These are phyloP conservation scores for Lipomyces yamanashiensis DNA, from an alignment of 805 yeast species.

Conservation along the genomic window DNA sequence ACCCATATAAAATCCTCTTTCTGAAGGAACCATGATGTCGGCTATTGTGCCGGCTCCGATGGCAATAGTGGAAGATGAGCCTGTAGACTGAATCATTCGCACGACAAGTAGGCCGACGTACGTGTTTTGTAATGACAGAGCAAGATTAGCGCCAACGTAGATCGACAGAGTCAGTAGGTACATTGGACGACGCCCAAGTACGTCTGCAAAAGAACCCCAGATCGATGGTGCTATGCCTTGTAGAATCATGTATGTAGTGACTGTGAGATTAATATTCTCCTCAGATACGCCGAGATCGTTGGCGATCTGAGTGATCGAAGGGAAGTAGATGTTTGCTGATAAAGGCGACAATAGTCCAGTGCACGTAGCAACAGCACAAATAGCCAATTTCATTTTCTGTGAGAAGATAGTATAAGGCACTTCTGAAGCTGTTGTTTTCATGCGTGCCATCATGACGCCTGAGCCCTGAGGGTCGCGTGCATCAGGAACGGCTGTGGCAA, in stretches of 20 bases:
- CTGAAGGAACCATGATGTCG: conserved; percentile 67
- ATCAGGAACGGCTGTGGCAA: not conserved
- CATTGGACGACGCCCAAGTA: conserved; percentile 72
- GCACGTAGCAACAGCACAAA: conserved; percentile 45
- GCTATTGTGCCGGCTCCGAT: conserved; percentile 90
- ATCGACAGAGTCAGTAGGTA: conserved; percentile 58
- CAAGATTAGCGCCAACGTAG: conserved; percentile 67
- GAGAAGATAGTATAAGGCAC: conserved; percentile 29
- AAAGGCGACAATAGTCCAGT: conserved; percentile 71
- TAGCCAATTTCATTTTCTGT: conserved; percentile 6
- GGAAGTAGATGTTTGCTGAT: conserved; percentile 79
- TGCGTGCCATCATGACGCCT: conserved; percentile 1
- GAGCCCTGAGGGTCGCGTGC: not conserved
- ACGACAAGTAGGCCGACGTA: conserved; percentile 69
- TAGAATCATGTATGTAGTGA: conserved; percentile 73
- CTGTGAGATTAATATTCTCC: conserved; percentile 67
- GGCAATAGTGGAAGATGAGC: conserved; percentile 80
- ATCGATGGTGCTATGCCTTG: conserved; percentile 80
- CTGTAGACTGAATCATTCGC: conserved; percentile 77
- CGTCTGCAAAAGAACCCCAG: conserved; percentile 70
- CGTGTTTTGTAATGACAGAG: conserved; percentile 67
- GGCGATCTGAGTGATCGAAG: conserved; percentile 67
- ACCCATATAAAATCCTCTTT: conserved; percentile 82
- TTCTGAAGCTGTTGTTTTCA: conserved; percentile 14
- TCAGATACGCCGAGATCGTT: conserved; percentile 58